Percentiles rank a stretch among this genome's conserved stretches.
These are phyloP conservation scores for Brasilioporus rufonigricans DNA, from an alignment of 768 basidiomycete species.

Conservation along the genomic window DNA sequence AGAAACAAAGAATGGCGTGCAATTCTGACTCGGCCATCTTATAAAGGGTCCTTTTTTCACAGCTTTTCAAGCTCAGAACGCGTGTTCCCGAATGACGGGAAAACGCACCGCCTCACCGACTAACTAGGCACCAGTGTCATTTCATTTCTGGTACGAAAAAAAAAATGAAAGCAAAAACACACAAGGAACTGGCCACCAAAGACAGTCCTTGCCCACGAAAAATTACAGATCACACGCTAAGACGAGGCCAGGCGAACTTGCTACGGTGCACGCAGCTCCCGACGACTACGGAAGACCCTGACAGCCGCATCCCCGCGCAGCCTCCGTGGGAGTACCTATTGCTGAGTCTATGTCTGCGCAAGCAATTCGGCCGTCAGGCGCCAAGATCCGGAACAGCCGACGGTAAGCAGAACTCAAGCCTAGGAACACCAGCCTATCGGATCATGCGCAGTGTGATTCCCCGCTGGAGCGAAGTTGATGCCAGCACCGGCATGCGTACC, in stretches of 20 bases:
- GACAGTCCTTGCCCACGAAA: neutral
- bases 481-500: too few relatives aligned
- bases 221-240: neutral
- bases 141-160: neutral
- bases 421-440: slow-evolving; percentile 10
- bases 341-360: too few relatives aligned
- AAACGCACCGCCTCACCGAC: slow-evolving; percentile 19
- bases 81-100: slow-evolving; percentile 21
- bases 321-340: neutral
- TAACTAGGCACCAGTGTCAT: slow-evolving; percentile 1
- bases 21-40: slow-evolving; percentile 30
- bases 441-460: too few relatives aligned
- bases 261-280: slow-evolving; percentile 1
- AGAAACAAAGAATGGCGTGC: slow-evolving; percentile 4
- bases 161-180: too few relatives aligned
- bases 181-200: neutral
- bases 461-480: too few relatives aligned
- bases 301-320: slow-evolving; percentile 5
- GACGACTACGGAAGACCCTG: slow-evolving; percentile 17
- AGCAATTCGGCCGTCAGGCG: slow-evolving; percentile 1
- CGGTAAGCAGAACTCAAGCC: slow-evolving; percentile 3
- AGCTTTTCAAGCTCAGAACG: slow-evolving; percentile 39
- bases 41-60: slow-evolving; percentile 29
- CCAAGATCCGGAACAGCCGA: slow-evolving; percentile 6
- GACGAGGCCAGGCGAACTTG: neutral